Percentiles rank a stretch among this genome's conserved stretches.
Evolutionary conservation across 768 basidiomycete genomes (phyloP).

Genomic region (Tricholoma sp.): DNA sequence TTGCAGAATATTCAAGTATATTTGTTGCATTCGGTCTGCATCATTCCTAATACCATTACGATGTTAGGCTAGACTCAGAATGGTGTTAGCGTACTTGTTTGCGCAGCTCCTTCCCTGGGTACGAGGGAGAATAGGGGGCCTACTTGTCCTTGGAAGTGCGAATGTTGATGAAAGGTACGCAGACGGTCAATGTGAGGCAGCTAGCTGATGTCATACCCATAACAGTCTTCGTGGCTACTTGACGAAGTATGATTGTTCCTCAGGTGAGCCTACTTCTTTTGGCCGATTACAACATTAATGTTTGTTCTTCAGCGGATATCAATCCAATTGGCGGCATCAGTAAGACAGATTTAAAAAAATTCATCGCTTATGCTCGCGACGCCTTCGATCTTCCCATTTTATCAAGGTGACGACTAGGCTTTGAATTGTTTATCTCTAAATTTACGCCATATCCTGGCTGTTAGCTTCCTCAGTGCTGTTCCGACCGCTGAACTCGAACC

Average conservation of each 20-base stretch:
- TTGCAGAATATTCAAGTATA: conserved; percentile 92
- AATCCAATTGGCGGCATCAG: conserved; percentile 98
- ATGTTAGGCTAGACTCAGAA: conserved; percentile 76
- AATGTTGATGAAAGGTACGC: conserved; percentile 94
- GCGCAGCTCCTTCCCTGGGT: conserved; percentile 94
- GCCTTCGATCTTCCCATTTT: conserved; percentile 85
- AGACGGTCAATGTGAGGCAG: not conserved
- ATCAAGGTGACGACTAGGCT: conserved; percentile 44
- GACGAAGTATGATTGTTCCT: conserved; percentile 97
- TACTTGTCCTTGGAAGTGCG: conserved; percentile 95
- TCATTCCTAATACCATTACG: not conserved
- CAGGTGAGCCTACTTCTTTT: conserved; percentile 40
- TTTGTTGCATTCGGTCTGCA: not conserved
- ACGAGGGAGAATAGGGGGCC: conserved; percentile 73
- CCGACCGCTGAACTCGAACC: conserved; percentile 98
- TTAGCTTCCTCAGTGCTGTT: conserved; percentile 83
- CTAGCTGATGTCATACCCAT: not conserved
- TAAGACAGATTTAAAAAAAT: conserved; percentile 95
- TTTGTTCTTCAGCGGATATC: conserved; percentile 65
- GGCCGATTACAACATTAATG: not conserved
- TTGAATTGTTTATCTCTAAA: not conserved
- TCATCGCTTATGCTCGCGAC: conserved; percentile 78
- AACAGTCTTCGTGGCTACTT: conserved; percentile 87
- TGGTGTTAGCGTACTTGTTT: conserved; percentile 94
- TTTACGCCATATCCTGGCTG: not conserved